These are phyloP conservation scores for Cucurbitaria berberidis DNA, from an alignment of 2,329 filamentous ascomycete species.

Conservation along the genomic window DNA sequence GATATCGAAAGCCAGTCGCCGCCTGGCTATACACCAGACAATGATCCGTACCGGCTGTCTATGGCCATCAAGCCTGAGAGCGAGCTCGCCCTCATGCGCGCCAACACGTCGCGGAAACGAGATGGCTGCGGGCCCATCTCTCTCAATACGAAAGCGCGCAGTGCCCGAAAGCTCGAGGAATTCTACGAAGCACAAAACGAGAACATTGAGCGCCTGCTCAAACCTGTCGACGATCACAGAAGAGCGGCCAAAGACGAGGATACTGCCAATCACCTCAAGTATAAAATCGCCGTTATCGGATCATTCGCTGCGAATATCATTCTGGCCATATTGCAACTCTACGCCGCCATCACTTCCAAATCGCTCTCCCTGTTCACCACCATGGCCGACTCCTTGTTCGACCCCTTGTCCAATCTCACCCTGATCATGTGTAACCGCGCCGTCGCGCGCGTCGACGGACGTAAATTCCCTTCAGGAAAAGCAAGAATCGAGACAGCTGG, in stretches of 20 bases:
- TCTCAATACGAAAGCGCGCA: constrained; percentile 50
- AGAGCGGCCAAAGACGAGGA: constrained; percentile 80
- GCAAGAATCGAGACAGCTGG: constrained; percentile 93
- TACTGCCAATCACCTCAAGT: constrained; percentile 79
- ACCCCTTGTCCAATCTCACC: constrained; percentile 86
- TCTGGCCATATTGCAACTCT: constrained; percentile 82
- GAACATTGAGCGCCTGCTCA: constrained; percentile 88
- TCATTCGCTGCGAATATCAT: constrained; percentile 80
- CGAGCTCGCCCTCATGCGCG: constrained; percentile 78
- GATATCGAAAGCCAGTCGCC: constrained; percentile 58
- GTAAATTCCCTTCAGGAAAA: constrained; percentile 89
- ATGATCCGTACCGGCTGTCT: constrained; percentile 82
- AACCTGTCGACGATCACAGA: constrained; percentile 89
- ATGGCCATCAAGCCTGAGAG: constrained; percentile 76
- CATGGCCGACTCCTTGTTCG: constrained; percentile 94
- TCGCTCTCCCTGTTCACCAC: constrained; percentile 98
- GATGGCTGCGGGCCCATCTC: constrained; percentile 57
- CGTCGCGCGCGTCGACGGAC: constrained; percentile 82
- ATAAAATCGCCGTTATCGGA: constrained; percentile 70
- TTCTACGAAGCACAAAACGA: constrained; percentile 95
- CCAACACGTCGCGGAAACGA: constrained; percentile 81
- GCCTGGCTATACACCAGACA: constrained; percentile 66
- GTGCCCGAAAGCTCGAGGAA: constrained; percentile 67
- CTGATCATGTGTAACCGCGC: constrained; percentile 87
- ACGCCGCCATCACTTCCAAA: constrained; percentile 82